Percentiles rank a stretch among this genome's conserved stretches.
phyloP scores from a whole-genome alignment of 139 green algal genomes.

The Raphidocelis subcapitata region DNA sequence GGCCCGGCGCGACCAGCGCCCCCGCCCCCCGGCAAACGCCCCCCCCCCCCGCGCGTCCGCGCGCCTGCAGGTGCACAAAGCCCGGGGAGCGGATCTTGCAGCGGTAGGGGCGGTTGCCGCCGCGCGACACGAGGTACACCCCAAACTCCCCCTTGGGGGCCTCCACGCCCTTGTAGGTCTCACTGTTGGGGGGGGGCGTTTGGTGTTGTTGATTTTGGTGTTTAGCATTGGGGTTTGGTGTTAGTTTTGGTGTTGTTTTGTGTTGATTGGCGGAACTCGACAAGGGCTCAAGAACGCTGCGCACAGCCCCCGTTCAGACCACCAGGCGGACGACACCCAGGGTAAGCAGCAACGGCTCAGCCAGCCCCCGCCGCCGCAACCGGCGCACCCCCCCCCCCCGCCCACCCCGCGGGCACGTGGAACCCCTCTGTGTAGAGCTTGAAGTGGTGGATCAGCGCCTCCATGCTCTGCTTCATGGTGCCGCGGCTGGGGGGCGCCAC shows the following conservation, averaged over 20 bases:
- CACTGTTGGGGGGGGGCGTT: slow-evolving; percentile 10
- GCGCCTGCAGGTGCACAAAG: slow-evolving; percentile 77
- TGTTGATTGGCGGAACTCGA: no score
- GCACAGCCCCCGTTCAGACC: no score
- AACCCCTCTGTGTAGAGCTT: slow-evolving; percentile 71
- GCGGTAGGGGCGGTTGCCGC: slow-evolving; percentile 78
- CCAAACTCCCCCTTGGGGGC: slow-evolving; percentile 87
- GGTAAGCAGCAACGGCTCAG: no score
- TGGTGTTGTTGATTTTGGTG: not conserved
- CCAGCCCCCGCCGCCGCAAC: no score
- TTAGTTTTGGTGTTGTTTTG: not conserved
- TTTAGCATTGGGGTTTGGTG: not conserved
- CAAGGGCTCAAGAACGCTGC: no score
- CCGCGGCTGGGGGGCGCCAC: slow-evolving; percentile 49
- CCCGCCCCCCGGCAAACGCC: no score
- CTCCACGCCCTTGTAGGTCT: slow-evolving; percentile 74
- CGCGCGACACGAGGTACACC: slow-evolving; percentile 79
- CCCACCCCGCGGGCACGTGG: slow-evolving; percentile 53
- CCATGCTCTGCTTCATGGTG: slow-evolving; percentile 87
- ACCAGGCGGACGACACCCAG: no score
- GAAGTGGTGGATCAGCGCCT: slow-evolving; percentile 88
- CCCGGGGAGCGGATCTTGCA: slow-evolving; percentile 79
- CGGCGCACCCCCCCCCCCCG: no score
- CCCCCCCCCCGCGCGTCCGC: slow-evolving; percentile 3
- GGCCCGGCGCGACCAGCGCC: not conserved